Conservation (phyloP, 345 rosid genomes). For the Erodium maritimum region DNA sequence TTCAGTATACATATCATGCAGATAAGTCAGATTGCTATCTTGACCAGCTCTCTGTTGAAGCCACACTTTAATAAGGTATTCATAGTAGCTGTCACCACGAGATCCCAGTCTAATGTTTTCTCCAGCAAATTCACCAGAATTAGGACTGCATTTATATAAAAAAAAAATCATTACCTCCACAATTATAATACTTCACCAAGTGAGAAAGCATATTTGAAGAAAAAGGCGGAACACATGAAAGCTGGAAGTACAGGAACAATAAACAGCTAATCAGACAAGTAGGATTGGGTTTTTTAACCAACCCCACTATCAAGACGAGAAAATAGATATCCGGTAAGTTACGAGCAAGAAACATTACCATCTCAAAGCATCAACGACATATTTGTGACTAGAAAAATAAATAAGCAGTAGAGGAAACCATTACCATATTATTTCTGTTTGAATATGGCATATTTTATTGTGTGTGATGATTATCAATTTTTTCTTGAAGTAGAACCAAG, state of each 20-base stretch:
- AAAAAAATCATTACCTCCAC: not conserved
- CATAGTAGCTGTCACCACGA: slow-evolving; percentile 98
- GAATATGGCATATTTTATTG: not conserved
- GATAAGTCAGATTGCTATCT: slow-evolving; percentile 44
- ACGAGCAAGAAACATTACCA: not conserved
- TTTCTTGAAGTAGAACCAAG: not conserved
- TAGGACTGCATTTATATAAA: slow-evolving; percentile 49
- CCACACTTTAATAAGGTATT: slow-evolving; percentile 92
- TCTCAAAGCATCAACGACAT: not conserved
- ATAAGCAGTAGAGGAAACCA: no score
- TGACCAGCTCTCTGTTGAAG: slow-evolving; percentile 56
- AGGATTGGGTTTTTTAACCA: not conserved
- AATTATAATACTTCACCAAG: not conserved
- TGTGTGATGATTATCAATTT: not conserved
- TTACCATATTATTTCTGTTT: not conserved
- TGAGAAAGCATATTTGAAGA: not conserved
- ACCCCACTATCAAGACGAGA: not conserved
- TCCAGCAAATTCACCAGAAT: slow-evolving; percentile 74
- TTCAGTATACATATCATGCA: slow-evolving; percentile 78
- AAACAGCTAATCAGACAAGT: not conserved
- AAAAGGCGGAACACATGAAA: not conserved
- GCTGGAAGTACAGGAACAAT: not conserved
- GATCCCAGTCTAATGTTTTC: slow-evolving; percentile 95
- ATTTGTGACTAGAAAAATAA: not conserved
- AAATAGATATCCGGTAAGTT: not conserved